Conservation (phyloP, 306 rosid species). For the Canavalia ensiformis region DNA sequence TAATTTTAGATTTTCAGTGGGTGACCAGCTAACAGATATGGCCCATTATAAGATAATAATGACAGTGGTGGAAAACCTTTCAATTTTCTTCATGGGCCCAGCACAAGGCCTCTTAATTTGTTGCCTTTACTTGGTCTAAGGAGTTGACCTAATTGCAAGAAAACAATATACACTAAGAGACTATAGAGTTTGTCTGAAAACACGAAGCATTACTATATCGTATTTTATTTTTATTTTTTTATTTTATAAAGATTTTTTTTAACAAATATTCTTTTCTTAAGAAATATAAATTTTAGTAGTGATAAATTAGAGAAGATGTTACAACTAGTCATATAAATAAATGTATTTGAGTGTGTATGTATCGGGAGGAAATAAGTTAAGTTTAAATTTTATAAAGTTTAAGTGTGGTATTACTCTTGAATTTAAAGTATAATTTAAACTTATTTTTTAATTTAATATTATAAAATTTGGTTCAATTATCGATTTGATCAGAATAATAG, state of each 20-base stretch:
- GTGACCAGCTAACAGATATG: conserved; percentile 28
- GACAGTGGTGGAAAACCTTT: neutral
- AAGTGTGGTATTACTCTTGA: no score
- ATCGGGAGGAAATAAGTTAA: no score
- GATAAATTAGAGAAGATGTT: neutral
- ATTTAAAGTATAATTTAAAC: no score
- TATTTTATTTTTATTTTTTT: neutral
- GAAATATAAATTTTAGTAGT: neutral
- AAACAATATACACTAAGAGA: no score
- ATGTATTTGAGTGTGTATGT: no score
- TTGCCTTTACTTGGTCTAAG: neutral
- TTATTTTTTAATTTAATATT: no score
- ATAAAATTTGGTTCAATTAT: no score
- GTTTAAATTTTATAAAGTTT: no score
- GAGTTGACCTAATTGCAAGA: conserved; percentile 11
- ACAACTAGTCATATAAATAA: no score
- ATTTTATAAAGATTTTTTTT: neutral
- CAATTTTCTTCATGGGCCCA: conserved; percentile 1
- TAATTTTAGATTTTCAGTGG: conserved; percentile 8
- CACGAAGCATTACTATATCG: neutral
- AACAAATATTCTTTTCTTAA: neutral
- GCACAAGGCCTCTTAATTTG: neutral
- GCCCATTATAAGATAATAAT: conserved; percentile 20
- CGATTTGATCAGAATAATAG: no score
- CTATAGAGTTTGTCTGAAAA: neutral